These are phyloP conservation scores for Mangifera indica DNA, from an alignment of 345 rosid genomes.

Conservation along the genomic window DNA sequence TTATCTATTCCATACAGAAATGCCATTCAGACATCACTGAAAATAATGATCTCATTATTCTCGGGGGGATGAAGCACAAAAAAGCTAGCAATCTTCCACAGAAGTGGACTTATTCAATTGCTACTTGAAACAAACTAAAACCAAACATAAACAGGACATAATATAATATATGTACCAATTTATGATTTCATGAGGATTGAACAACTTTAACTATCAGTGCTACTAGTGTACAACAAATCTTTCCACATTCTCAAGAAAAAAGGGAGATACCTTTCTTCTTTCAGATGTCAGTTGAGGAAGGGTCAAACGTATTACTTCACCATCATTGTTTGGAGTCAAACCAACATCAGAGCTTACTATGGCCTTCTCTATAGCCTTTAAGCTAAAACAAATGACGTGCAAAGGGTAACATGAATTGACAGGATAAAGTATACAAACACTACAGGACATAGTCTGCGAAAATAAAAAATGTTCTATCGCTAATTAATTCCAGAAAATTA, in stretches of 20 bases:
- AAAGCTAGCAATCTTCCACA: background rate
- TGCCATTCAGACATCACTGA: background rate
- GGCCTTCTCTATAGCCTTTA: constrained; percentile 92
- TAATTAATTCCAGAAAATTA: background rate
- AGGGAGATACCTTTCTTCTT: constrained; percentile 72
- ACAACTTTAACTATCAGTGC: background rate
- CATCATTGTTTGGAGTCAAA: constrained; percentile 88
- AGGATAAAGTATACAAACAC: constrained; percentile 2
- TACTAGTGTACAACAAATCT: background rate
- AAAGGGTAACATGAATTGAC: background rate
- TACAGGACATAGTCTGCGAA: background rate
- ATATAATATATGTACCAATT: constrained; percentile 1
- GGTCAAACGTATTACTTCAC: constrained; percentile 80
- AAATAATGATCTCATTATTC: background rate
- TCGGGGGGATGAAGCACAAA: background rate
- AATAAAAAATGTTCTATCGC: constrained; percentile 9
- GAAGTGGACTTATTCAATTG: too few species aligned
- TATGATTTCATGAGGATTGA: background rate
- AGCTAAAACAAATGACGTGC: constrained; percentile 43
- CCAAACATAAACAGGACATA: background rate
- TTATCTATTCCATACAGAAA: too few species aligned
- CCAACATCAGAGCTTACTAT: constrained; percentile 85
- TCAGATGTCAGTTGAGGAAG: constrained; percentile 87
- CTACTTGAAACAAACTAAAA: background rate
- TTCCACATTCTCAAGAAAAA: constrained; percentile 17